Percentiles rank a stretch among this genome's conserved stretches.
Evolutionary conservation across 2,329 filamentous ascomycete species (phyloP).

Genomic region (Penicillium decumbens): DNA sequence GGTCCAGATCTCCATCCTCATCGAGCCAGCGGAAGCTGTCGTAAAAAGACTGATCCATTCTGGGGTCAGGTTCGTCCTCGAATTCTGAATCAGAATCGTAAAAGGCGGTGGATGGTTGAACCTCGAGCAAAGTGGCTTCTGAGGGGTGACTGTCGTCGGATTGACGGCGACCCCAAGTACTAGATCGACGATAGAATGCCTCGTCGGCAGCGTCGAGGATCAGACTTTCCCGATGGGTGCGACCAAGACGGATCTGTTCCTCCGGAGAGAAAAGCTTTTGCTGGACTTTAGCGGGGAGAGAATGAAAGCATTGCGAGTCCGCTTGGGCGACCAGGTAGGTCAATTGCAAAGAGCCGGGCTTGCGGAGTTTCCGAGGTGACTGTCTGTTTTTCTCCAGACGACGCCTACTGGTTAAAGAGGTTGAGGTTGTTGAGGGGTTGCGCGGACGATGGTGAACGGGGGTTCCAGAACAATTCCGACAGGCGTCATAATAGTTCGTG

Average conservation of each 20-base stretch:
- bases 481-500: slow-evolving; percentile 21
- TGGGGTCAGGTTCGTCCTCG: slow-evolving; percentile 28
- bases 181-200: slow-evolving; percentile 50
- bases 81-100: slow-evolving; percentile 26
- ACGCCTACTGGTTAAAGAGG: slow-evolving; percentile 3
- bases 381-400: slow-evolving; percentile 16
- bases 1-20: slow-evolving; percentile 65
- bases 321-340: slow-evolving; percentile 45
- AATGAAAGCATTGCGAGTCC: slow-evolving; percentile 64
- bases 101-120: slow-evolving; percentile 23
- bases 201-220: slow-evolving; percentile 58
- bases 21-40: slow-evolving; percentile 71
- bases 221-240: slow-evolving; percentile 50
- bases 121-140: slow-evolving; percentile 9
- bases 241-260: slow-evolving; percentile 60
- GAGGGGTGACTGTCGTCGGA: slow-evolving; percentile 24
- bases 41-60: slow-evolving; percentile 54
- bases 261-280: slow-evolving; percentile 66
- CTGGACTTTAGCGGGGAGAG: slow-evolving; percentile 67
- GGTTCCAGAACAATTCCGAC: slow-evolving; percentile 14
- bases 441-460: slow-evolving; percentile 18
- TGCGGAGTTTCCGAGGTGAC: slow-evolving; percentile 28
- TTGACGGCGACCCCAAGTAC: slow-evolving; percentile 25
- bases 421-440: slow-evolving; percentile 8
- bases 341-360: slow-evolving; percentile 36